phyloP scores from a whole-genome alignment of 805 yeast genomes.

The Ogataea zsoltii region DNA sequence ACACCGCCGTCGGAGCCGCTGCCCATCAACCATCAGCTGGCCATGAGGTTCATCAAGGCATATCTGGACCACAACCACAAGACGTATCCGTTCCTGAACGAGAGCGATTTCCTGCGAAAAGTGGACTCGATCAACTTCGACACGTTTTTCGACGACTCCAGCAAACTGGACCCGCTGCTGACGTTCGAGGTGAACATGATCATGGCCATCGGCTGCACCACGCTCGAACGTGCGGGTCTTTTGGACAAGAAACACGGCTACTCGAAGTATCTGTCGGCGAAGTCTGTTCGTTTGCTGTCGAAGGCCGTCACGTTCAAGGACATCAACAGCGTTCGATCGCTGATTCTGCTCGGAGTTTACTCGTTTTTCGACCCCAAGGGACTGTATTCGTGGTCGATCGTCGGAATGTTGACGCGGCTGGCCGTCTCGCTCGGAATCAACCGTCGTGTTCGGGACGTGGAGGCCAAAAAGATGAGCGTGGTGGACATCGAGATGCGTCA shows the following conservation, averaged over 20 bases:
- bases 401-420: conserved; percentile 47
- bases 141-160: conserved; percentile 14
- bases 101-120: conserved; percentile 36
- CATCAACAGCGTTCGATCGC: conserved; percentile 41
- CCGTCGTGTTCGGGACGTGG: conserved; percentile 34
- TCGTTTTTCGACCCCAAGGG: conserved; percentile 53
- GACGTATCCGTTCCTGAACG: conserved; percentile 45
- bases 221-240: conserved; percentile 43
- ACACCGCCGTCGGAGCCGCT: conserved; percentile 32
- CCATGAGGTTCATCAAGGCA: conserved; percentile 41
- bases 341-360: conserved; percentile 48
- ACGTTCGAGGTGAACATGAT: conserved; percentile 52
- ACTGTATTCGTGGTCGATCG: conserved; percentile 52
- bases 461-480: conserved; percentile 31
- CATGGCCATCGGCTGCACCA: conserved; percentile 55
- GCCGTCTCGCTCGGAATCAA: conserved; percentile 48
- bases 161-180: conserved; percentile 28
- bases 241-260: conserved; percentile 38
- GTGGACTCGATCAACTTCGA: conserved; percentile 29
- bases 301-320: conserved; percentile 41
- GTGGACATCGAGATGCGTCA: conserved; percentile 44
- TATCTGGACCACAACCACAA: conserved; percentile 47
- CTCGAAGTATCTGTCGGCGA: conserved; percentile 41
- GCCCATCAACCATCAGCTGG: conserved; percentile 21
- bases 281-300: conserved; percentile 43